Conservation (phyloP, 202 grass and related monocot species). For the Sporobolus alterniflorus region DNA sequence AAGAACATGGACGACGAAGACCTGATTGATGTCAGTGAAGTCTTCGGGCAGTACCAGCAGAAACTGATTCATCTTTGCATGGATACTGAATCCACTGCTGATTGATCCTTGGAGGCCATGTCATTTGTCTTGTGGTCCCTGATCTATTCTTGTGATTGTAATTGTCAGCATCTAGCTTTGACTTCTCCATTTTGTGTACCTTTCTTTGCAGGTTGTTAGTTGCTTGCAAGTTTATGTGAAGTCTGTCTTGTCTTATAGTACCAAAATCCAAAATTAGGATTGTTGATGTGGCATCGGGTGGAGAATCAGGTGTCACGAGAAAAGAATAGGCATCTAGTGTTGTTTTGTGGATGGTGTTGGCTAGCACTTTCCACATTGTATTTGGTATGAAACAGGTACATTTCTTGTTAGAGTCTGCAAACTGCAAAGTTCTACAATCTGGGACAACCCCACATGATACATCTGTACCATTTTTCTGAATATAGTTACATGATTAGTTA, state of each 20-base stretch:
- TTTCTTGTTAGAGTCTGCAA: neutral
- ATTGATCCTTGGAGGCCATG: slow-evolving; percentile 40
- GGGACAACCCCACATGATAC: neutral
- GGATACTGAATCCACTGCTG: slow-evolving; percentile 67
- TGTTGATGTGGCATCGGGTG: slow-evolving; percentile 12
- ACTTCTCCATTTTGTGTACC: slow-evolving; percentile 16
- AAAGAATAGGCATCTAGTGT: neutral
- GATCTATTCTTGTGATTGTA: slow-evolving; percentile 1
- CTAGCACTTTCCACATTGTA: slow-evolving; percentile 7
- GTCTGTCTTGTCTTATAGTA: neutral
- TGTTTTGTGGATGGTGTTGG: slow-evolving; percentile 18
- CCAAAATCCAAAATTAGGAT: slow-evolving; percentile 1
- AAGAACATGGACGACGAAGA: slow-evolving; percentile 75
- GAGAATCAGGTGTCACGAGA: slow-evolving; percentile 20
- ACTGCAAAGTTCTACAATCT: neutral
- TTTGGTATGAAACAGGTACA: slow-evolving; percentile 6
- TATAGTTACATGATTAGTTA: neutral
- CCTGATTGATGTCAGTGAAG: slow-evolving; percentile 75
- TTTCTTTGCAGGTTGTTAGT: slow-evolving; percentile 21
- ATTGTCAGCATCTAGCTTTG: neutral
- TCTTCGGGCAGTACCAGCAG: slow-evolving; percentile 95
- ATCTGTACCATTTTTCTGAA: neutral
- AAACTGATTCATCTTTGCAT: slow-evolving; percentile 91
- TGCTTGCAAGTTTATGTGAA: slow-evolving; percentile 23
- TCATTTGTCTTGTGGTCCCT: neutral